Evolutionary conservation across 2,329 filamentous ascomycete species (phyloP), one percentile per base, ranked within the genome.

Genomic region (Sporothrix brasiliensis): DNA sequence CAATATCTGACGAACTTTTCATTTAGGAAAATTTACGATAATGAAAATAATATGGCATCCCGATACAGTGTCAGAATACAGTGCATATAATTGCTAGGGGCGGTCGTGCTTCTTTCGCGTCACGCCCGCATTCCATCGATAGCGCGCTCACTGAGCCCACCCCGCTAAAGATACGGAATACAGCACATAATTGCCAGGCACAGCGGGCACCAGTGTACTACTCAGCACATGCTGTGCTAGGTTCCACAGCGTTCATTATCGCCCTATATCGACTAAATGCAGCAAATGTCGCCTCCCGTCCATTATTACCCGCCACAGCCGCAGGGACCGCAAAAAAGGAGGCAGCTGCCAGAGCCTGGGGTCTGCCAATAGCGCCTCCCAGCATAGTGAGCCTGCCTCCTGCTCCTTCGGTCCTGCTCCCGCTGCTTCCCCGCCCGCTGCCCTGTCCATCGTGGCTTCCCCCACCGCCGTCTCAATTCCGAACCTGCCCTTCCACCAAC

Each of bases 381-480:
- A 19, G 14, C 47, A 41, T 6, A 6, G 41, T 41, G 47, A 34
- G 41, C 16, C 24, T 44, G 11, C 27, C 27, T 30, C 27, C 27
- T 30, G 39, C 41, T 47, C 30, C 34, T 39, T 44, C 39, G 49
- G 19, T 52, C 30, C 56, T 50, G 49, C 49, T 27, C n/a, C n/a
- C 65, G 3, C 47, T 52, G 47, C 21, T 52, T 67, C 50, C 65
- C 49, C 24, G 27, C 49, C 27, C 14, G 44, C 61, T 21, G 44
- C 63, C 65, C 47, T 67, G 65, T 56, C 49, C 53, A 68, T 68
- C 66, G 66, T 58, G 66, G 52, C 52, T 58, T 68, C 53, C 66
- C 60, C 58, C 58, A n/a, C 58, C 52, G 52, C 66, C 66, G 66
- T 68, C 66, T 27, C 66, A 61, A 52, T 56, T 52, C 67, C 41